phyloP scores from a whole-genome alignment of 2,329 filamentous ascomycete species.

The Cyphellophora europaea region DNA sequence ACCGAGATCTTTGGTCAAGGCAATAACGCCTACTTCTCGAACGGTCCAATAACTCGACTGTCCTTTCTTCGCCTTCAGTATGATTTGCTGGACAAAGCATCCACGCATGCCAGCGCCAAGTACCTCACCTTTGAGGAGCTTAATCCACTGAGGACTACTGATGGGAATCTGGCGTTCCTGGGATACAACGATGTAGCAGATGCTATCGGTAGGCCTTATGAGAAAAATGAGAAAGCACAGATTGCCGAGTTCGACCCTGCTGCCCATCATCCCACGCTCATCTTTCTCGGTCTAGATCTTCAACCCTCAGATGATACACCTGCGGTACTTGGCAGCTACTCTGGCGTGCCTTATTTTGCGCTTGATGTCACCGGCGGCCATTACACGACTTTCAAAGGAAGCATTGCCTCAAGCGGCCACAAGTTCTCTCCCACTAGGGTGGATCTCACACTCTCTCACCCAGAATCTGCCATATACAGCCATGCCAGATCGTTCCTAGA shows the following conservation, averaged over 20 bases:
- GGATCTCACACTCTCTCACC: constrained; percentile 7
- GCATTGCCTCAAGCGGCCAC: constrained; percentile 1
- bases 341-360: constrained; percentile 76
- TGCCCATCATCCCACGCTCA: constrained; percentile 56
- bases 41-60: constrained; percentile 38
- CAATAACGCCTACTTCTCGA: constrained; percentile 20
- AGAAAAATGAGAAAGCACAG: constrained; percentile 59
- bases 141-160: constrained; percentile 57
- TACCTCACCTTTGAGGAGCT: constrained; percentile 75
- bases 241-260: constrained; percentile 66
- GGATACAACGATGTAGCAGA: constrained; percentile 57
- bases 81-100: constrained; percentile 34
- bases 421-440: constrained; percentile 6
- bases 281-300: constrained; percentile 81
- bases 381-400: constrained; percentile 3
- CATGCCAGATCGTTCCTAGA: constrained; percentile 70
- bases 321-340: constrained; percentile 47
- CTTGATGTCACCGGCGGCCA: constrained; percentile 59
- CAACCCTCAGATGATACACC: constrained; percentile 11
- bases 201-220: constrained; percentile 67
- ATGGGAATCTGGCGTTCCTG: constrained; percentile 56
- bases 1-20: constrained; percentile 7
- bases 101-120: constrained; percentile 34
- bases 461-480: constrained; percentile 9
- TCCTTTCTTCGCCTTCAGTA: constrained; percentile 38